Evolutionary conservation across 805 yeast genomes (phyloP).

Genomic region (Saccharomycopsis selenospora): DNA sequence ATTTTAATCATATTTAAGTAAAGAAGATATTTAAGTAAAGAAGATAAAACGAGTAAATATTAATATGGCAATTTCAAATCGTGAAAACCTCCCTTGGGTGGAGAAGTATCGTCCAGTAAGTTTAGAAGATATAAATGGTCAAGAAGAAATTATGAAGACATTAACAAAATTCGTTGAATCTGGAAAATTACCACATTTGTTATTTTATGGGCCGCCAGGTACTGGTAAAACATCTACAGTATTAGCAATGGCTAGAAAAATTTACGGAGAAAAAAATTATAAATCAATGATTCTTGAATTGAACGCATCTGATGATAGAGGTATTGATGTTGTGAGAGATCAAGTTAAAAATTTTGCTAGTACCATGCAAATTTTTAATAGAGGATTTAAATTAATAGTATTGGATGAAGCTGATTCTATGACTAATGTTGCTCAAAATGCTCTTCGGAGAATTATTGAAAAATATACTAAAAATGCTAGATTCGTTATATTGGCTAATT

Average conservation of each 20-base stretch:
- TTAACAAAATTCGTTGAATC: slow-evolving; percentile 77
- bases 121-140: slow-evolving; percentile 87
- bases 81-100: slow-evolving; percentile 73
- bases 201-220: slow-evolving; percentile 95
- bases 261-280: slow-evolving; percentile 71
- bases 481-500: slow-evolving; percentile 91
- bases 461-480: slow-evolving; percentile 92
- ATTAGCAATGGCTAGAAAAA: slow-evolving; percentile 77
- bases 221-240: slow-evolving; percentile 90
- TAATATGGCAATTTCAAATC: slow-evolving; percentile 14
- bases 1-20: no score
- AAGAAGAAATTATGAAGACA: slow-evolving; percentile 61
- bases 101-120: slow-evolving; percentile 89
- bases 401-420: slow-evolving; percentile 95
- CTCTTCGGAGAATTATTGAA: slow-evolving; percentile 73
- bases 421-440: slow-evolving; percentile 83
- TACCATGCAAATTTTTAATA: slow-evolving; percentile 84
- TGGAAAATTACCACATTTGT: slow-evolving; percentile 80
- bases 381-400: slow-evolving; percentile 83
- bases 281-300: slow-evolving; percentile 87
- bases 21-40: no score
- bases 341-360: slow-evolving; percentile 95
- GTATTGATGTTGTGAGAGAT: slow-evolving; percentile 95
- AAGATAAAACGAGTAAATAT: slow-evolving; percentile 10
- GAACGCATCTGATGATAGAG: slow-evolving; percentile 96